phyloP scores from a whole-genome alignment of 495 filamentous ascomycete species.

The Penicillium paradoxum region DNA sequence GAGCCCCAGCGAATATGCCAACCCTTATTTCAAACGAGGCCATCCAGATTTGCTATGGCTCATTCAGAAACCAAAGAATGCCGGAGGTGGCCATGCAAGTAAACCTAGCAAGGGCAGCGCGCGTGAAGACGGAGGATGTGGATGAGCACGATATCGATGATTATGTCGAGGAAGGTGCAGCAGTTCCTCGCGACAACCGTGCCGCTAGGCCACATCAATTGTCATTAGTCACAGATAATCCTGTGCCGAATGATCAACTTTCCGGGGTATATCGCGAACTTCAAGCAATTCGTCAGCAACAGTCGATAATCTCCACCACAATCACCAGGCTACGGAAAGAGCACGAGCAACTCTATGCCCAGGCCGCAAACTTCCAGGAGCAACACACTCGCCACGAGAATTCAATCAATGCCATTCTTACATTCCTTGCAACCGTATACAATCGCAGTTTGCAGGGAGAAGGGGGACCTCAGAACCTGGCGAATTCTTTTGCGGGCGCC shows the following conservation, averaged over 20 bases:
- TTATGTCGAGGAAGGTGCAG: conserved; percentile 47
- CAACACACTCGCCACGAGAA: conserved; percentile 94
- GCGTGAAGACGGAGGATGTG: conserved; percentile 65
- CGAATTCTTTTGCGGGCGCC: conserved; percentile 65
- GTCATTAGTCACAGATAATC: conserved; percentile 37
- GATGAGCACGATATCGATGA: conserved; percentile 69
- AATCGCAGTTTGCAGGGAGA: conserved; percentile 67
- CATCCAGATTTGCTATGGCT: conserved; percentile 94
- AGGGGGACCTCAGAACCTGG: conserved; percentile 59
- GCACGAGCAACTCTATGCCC: conserved; percentile 82
- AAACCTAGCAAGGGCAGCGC: conserved; percentile 45
- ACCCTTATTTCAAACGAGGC: conserved; percentile 91
- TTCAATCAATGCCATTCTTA: conserved; percentile 95
- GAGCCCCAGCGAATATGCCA: conserved; percentile 95
- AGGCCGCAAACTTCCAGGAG: conserved; percentile 83
- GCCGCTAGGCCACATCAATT: conserved; percentile 33
- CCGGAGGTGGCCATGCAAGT: conserved; percentile 37
- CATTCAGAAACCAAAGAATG: conserved; percentile 91
- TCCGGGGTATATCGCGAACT: conserved; percentile 73
- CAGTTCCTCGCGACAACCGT: conserved; percentile 32
- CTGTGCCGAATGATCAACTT: conserved; percentile 73
- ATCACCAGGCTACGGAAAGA: conserved; percentile 75
- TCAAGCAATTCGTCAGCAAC: conserved; percentile 74
- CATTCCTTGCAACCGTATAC: conserved; percentile 94
- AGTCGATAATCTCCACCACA: conserved; percentile 72